Base-by-base conservation (phyloP, 495 filamentous ascomycete species). In the Daldinia grandis region DNA sequence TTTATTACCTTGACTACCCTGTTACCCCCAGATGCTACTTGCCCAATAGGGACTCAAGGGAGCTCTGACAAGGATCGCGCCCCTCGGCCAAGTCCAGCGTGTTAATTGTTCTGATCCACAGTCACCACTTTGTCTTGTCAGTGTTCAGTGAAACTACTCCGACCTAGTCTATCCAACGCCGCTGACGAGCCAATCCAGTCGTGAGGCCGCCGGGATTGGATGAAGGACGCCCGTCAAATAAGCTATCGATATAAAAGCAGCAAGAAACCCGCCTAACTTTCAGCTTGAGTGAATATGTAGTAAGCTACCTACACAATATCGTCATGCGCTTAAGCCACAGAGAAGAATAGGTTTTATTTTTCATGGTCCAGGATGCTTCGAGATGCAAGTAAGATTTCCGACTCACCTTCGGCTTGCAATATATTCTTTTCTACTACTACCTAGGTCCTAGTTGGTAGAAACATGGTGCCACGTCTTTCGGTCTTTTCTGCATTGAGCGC, bases 11-110 rank as follows among this genome's bases (percentile, higher is more conserved):
- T 35, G 15, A 21, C 0, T 19, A 19, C 28, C 17, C 21, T 59
- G 37, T 24, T 33, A 72, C 50, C 27, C 49, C 61, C 60, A 69
- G 61, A 65, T 69, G 51, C 62, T 64, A 62, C 72, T 72, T 73
- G 50, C 62, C 73, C 73, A 75, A 75, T 75, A 64, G 38, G 68
- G 63, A 62, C 27, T 21, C 44, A 62, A 14, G 57, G 68, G 49
- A 60, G 37, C 38, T 21, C 17, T 25, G 49, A 61, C 54, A 27
- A 27, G 62, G 68, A 57, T 62, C 51, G 19, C 42, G 3, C 49
- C 57, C 62, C 62, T 53, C 58, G 44, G 51, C 62, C 62, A 71
- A 57, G 58, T 44, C 33, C 62, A 57, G 31, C 57, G 57, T 17
- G 42, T 66, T 71, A 58, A 66, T 71, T 66, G 42, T 38, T 47